phyloP scores from a whole-genome alignment of 2,329 filamentous ascomycete species.

The Aspergillus aculeatus region DNA sequence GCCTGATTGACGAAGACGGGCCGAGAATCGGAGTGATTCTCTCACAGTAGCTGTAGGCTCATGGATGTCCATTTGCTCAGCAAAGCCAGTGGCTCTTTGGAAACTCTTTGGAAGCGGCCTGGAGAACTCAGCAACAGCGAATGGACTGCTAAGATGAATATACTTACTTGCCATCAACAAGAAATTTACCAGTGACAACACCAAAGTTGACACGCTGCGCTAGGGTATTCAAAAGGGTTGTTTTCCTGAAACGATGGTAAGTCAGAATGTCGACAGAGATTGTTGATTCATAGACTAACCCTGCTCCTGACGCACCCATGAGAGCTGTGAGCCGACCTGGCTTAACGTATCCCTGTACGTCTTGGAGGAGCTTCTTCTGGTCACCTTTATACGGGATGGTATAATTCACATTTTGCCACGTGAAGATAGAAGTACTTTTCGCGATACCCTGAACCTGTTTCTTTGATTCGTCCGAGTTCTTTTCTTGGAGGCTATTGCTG shows the following conservation, averaged over 20 bases:
- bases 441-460: conserved; percentile 52
- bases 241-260: conserved; percentile 40
- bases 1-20: conserved; percentile 60
- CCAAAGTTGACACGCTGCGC: conserved; percentile 49
- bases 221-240: conserved; percentile 48
- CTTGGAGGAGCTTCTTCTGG: conserved; percentile 52
- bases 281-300: conserved; percentile 23
- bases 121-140: conserved; percentile 10
- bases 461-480: conserved; percentile 19
- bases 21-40: conserved; percentile 66
- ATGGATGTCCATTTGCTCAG: conserved; percentile 66
- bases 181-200: conserved; percentile 43
- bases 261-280: not conserved
- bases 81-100: conserved; percentile 55
- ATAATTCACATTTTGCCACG: conserved; percentile 84
- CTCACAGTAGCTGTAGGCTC: conserved; percentile 65
- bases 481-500: conserved; percentile 17
- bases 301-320: conserved; percentile 71
- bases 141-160: not conserved
- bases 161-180: conserved; percentile 46
- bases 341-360: conserved; percentile 70
- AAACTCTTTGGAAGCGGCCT: conserved; percentile 49
- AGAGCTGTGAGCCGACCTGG: conserved; percentile 75
- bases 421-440: conserved; percentile 70
- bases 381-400: conserved; percentile 50